Conservation (phyloP, 2,329 filamentous ascomycete genomes). For the Thelonectria rubi region DNA sequence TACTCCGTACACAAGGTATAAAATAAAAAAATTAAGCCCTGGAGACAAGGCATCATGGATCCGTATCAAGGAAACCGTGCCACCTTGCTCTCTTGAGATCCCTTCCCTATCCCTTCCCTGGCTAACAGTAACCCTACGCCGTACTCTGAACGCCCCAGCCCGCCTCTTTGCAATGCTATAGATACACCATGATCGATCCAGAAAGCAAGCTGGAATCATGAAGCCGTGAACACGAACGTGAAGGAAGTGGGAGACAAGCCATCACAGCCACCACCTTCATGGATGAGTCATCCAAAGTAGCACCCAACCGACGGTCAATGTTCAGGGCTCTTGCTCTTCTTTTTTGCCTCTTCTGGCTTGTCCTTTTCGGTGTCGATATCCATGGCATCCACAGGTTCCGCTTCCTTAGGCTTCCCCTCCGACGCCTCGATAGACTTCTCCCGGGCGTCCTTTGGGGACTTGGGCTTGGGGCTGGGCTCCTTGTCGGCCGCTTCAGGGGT, state of each 20-base stretch:
- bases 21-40: constrained; percentile 15
- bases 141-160: constrained; percentile 37
- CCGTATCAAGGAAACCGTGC: constrained; percentile 11
- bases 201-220: not conserved
- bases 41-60: constrained; percentile 10
- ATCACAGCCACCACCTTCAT: constrained; percentile 28
- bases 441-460: constrained; percentile 30
- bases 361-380: constrained; percentile 49
- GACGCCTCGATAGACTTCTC: constrained; percentile 31
- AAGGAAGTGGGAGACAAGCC: constrained; percentile 19
- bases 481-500: constrained; percentile 26
- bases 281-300: constrained; percentile 17
- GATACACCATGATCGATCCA: constrained; percentile 26
- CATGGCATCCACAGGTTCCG: constrained; percentile 44
- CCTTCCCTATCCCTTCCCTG: constrained; percentile 24
- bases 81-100: constrained; percentile 7
- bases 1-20: constrained; percentile 26
- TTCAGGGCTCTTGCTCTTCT: constrained; percentile 41
- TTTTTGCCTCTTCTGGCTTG: constrained; percentile 38
- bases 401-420: constrained; percentile 33
- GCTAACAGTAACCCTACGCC: constrained; percentile 37
- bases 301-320: constrained; percentile 26
- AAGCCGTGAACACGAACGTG: constrained; percentile 13
- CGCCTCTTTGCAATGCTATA: constrained; percentile 30
- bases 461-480: constrained; percentile 28